Percentiles rank a stretch among this genome's conserved stretches.
phyloP scores from a whole-genome alignment of 2,329 filamentous ascomycete species.

The Aspergillus sp. region DNA sequence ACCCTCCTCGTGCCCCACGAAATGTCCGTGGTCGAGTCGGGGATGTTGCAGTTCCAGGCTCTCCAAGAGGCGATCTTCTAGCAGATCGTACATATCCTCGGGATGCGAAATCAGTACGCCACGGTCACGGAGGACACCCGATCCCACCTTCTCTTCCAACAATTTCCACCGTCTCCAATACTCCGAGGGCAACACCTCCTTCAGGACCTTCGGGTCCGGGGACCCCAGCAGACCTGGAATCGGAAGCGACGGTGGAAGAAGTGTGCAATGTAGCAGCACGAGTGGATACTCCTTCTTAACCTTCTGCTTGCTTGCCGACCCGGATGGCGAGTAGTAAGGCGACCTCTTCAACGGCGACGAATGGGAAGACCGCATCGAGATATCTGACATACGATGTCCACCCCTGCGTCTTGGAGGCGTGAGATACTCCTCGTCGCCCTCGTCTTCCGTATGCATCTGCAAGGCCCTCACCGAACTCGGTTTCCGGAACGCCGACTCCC shows the following conservation, averaged over 20 bases:
- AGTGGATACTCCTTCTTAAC: conserved; percentile 53
- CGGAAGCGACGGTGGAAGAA: conserved; percentile 54
- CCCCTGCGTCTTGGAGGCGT: conserved; percentile 34
- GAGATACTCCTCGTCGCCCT: conserved; percentile 41
- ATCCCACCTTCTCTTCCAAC: conserved; percentile 53
- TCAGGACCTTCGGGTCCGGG: conserved; percentile 45
- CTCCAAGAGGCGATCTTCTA: conserved; percentile 62
- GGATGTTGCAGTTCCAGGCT: conserved; percentile 57
- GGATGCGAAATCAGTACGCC: conserved; percentile 64
- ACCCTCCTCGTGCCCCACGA: conserved; percentile 41
- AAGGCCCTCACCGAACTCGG: conserved; percentile 47
- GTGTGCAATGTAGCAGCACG: conserved; percentile 60
- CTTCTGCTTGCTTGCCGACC: conserved; percentile 31
- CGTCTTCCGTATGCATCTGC: conserved; percentile 45
- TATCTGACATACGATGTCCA: conserved; percentile 28
- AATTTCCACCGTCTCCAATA: conserved; percentile 51
- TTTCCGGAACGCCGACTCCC: conserved; percentile 42
- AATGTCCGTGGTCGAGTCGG: conserved; percentile 60
- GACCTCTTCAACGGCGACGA: conserved; percentile 34
- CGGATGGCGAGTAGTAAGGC: conserved; percentile 35
- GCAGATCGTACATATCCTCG: conserved; percentile 60
- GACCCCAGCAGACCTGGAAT: conserved; percentile 40
- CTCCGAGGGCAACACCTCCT: conserved; percentile 49
- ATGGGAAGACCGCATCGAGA: conserved; percentile 33
- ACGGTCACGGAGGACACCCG: conserved; percentile 56